These are phyloP conservation scores for Karstenula rhodostoma DNA, from an alignment of 2,329 filamentous ascomycete species.

Conservation along the genomic window DNA sequence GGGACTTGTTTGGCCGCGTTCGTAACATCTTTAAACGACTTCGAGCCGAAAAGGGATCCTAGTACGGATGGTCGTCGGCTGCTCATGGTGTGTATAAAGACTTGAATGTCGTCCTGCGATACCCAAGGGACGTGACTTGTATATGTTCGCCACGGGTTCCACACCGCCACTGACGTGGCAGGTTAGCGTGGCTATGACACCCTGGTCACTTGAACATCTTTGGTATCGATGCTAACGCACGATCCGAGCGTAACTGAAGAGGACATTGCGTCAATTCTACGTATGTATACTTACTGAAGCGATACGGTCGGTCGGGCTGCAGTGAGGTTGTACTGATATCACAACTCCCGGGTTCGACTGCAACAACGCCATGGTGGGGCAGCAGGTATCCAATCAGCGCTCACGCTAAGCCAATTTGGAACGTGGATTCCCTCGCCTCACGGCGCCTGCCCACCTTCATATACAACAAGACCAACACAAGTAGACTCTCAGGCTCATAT, in stretches of 20 bases:
- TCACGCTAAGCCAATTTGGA: too few relatives aligned
- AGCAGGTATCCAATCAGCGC: not conserved
- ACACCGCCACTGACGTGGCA: slow-evolving; percentile 3
- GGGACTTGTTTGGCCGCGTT: slow-evolving; percentile 1
- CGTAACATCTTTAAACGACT: slow-evolving; percentile 9
- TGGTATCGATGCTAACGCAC: not conserved
- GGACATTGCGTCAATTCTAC: not conserved
- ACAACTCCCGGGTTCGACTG: not conserved
- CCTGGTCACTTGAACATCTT: not conserved
- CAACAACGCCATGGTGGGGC: not conserved
- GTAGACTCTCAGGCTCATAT: too few relatives aligned
- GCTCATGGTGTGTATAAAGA: slow-evolving; percentile 1
- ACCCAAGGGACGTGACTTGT: not conserved
- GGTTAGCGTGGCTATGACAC: not conserved
- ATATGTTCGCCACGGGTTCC: not conserved
- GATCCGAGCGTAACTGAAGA: not conserved
- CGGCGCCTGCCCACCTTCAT: too few relatives aligned
- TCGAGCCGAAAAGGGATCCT: slow-evolving; percentile 2
- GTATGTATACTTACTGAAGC: not conserved
- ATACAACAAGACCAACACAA: too few relatives aligned
- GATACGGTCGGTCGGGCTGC: not conserved
- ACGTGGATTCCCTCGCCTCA: too few relatives aligned
- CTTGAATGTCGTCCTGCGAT: not conserved
- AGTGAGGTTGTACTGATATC: not conserved
- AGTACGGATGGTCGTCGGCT: slow-evolving; percentile 1